These are phyloP conservation scores for Pseudonectria foliicola DNA, from an alignment of 2,329 filamentous ascomycete genomes.

Conservation along the genomic window DNA sequence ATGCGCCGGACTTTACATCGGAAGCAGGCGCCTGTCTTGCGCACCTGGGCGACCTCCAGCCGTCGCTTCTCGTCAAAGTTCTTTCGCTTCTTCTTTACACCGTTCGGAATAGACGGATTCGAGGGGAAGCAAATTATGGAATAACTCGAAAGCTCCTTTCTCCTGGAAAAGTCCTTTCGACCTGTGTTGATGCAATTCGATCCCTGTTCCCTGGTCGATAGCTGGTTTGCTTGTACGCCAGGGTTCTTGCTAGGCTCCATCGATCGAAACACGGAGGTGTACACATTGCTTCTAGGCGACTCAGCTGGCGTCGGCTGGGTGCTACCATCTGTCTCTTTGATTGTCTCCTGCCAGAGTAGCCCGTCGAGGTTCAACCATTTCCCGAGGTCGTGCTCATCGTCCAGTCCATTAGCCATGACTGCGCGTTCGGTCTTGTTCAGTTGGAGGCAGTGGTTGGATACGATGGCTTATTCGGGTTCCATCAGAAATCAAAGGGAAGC, in stretches of 20 bases:
- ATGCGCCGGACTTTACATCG: conserved; percentile 21
- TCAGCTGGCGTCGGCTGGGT: conserved; percentile 7
- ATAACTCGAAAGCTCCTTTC: conserved; percentile 11
- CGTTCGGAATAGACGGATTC: conserved; percentile 18
- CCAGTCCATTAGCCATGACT: too few species aligned
- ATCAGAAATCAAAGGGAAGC: too few species aligned
- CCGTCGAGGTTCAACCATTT: conserved; percentile 17
- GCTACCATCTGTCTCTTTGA: conserved; percentile 6
- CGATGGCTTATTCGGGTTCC: too few species aligned
- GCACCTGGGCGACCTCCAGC: conserved; percentile 20
- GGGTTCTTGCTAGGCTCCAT: too few species aligned
- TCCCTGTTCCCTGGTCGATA: too few species aligned
- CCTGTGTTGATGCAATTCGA: background rate
- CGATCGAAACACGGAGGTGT: conserved; percentile 3
- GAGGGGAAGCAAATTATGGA: conserved; percentile 23
- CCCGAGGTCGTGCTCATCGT: conserved; percentile 13
- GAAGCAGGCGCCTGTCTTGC: conserved; percentile 21
- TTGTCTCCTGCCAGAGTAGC: conserved; percentile 12
- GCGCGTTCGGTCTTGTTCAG: too few species aligned
- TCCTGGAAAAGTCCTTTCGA: conserved; percentile 5
- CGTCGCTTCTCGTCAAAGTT: conserved; percentile 20
- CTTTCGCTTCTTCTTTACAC: conserved; percentile 21
- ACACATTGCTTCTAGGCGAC: conserved; percentile 1
- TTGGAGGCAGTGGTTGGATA: too few species aligned
- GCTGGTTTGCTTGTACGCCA: too few species aligned